Percentiles rank a stretch among this genome's conserved stretches.
Evolutionary conservation across 352 stramenopile genomes (phyloP).

Genomic region (Pythium monospermum): DNA sequence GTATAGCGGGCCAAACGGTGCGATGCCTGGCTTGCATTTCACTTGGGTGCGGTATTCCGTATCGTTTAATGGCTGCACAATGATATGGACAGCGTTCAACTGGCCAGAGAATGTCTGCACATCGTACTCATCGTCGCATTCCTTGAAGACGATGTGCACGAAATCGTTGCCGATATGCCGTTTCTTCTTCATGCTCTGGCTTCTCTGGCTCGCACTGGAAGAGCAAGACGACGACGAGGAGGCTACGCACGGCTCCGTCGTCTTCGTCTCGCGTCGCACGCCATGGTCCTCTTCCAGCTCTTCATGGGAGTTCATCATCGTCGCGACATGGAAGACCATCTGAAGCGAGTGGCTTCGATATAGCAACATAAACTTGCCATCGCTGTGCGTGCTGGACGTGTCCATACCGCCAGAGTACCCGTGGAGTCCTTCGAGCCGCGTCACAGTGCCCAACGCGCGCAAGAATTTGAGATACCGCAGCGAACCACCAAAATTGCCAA

Average conservation of each 20-base stretch:
- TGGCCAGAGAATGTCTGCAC: slow-evolving; percentile 71
- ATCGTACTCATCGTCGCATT: slow-evolving; percentile 77
- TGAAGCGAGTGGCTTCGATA: slow-evolving; percentile 65
- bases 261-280: not conserved
- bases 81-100: slow-evolving; percentile 86
- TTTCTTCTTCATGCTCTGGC: slow-evolving; percentile 70
- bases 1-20: slow-evolving; percentile 69
- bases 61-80: slow-evolving; percentile 80
- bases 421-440: slow-evolving; percentile 53
- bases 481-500: slow-evolving; percentile 65
- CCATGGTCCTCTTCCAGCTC: slow-evolving; percentile 5
- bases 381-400: slow-evolving; percentile 41
- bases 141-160: slow-evolving; percentile 84
- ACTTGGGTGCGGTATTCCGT: slow-evolving; percentile 69
- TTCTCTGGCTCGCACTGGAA: not conserved
- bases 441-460: slow-evolving; percentile 58
- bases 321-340: slow-evolving; percentile 86
- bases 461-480: slow-evolving; percentile 74
- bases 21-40: slow-evolving; percentile 60
- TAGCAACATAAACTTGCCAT: slow-evolving; percentile 72
- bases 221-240: not conserved
- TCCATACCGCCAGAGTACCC: slow-evolving; percentile 80
- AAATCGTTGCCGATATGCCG: slow-evolving; percentile 88
- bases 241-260: not conserved
- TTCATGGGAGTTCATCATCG: slow-evolving; percentile 60